Conservation (phyloP, 2,329 filamentous ascomycete genomes). For the Graphiopsis chlorocephala region DNA sequence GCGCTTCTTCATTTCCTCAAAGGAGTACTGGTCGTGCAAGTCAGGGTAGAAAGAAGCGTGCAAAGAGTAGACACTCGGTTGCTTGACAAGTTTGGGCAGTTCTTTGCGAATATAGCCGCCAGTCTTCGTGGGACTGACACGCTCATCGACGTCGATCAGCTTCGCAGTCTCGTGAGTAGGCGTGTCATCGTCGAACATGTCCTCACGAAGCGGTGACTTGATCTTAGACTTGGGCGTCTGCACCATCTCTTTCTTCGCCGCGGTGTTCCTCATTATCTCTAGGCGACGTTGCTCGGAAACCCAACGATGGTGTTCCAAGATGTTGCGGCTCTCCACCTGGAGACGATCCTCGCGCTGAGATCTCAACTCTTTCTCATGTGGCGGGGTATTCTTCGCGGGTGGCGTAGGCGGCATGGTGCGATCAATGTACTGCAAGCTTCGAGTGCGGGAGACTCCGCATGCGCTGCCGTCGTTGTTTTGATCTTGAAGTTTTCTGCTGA, state of each 20-base stretch:
- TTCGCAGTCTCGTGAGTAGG: conserved; percentile 1
- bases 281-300: not conserved
- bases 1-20: conserved; percentile 30
- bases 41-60: conserved; percentile 30
- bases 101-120: conserved; percentile 27
- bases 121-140: conserved; percentile 26
- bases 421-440: conserved; percentile 32
- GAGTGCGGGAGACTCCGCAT: conserved; percentile 23
- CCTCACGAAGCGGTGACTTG: not conserved
- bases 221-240: not conserved
- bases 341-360: not conserved
- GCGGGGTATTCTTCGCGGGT: conserved; percentile 45
- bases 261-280: not conserved
- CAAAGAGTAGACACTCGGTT: conserved; percentile 31
- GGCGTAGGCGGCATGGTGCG: conserved; percentile 39
- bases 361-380: conserved; percentile 23
- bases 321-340: not conserved
- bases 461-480: not conserved
- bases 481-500: conserved; percentile 11
- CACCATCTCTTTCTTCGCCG: not conserved
- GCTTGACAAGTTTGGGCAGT: conserved; percentile 27
- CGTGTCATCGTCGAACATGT: not conserved
- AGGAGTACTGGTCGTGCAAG: conserved; percentile 21
- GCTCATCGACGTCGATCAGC: conserved; percentile 21
- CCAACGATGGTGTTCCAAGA: not conserved